Conservation (phyloP, 116 monocot species). For the Cymodocea nodosa region DNA sequence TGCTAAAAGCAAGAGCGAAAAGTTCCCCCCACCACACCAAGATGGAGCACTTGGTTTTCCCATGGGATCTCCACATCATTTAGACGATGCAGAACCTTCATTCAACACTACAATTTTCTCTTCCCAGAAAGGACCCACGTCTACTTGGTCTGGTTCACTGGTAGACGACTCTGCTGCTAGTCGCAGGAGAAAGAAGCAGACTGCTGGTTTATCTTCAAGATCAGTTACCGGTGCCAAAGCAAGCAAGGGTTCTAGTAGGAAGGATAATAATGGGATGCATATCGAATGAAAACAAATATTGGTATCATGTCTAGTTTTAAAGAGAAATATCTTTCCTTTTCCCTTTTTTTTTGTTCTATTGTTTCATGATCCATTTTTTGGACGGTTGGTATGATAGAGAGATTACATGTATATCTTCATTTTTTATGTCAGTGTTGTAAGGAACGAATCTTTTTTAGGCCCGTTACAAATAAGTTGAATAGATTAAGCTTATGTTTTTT, state of each 20-base stretch:
- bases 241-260: conserved; percentile 6
- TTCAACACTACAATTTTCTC: conserved; percentile 41
- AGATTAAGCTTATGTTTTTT: too few relatives aligned
- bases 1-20: conserved; percentile 87
- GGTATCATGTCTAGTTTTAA: neutral
- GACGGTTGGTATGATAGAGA: too few relatives aligned
- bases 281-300: conserved; percentile 9
- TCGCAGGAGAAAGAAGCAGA: conserved; percentile 32
- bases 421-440: too few relatives aligned
- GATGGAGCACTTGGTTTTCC: conserved; percentile 69
- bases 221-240: conserved; percentile 4
- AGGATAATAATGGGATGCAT: conserved; percentile 11
- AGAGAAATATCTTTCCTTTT: too few relatives aligned
- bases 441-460: too few relatives aligned
- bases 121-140: conserved; percentile 31
- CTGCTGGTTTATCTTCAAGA: conserved; percentile 12
- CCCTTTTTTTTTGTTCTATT: too few relatives aligned
- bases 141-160: conserved; percentile 61
- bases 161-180: conserved; percentile 20
- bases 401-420: too few relatives aligned
- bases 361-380: too few relatives aligned
- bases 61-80: conserved; percentile 41
- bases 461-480: too few relatives aligned
- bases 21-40: conserved; percentile 81
- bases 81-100: conserved; percentile 38